phyloP scores from a whole-genome alignment of 2,329 filamentous ascomycete species.

The Canariomyces notabilis region DNA sequence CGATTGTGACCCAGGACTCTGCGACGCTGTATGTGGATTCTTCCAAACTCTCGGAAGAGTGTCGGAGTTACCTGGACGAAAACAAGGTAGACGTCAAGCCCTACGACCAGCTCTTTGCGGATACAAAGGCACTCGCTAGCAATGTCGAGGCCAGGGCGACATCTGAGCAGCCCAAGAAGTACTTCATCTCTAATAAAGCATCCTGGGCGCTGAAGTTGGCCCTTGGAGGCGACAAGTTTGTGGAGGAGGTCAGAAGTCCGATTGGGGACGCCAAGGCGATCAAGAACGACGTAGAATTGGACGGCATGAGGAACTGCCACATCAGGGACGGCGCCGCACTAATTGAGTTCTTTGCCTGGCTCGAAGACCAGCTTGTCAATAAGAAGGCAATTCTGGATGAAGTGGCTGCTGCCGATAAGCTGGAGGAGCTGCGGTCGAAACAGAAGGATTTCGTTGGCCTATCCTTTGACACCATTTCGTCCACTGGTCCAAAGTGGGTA shows the following conservation, averaged over 20 bases:
- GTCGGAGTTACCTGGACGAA: slow-evolving; percentile 62
- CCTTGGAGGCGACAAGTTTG: slow-evolving; percentile 76
- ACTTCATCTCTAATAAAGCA: slow-evolving; percentile 78
- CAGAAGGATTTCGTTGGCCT: slow-evolving; percentile 77
- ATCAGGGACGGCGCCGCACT: slow-evolving; percentile 88
- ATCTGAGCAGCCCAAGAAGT: slow-evolving; percentile 52
- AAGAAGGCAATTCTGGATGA: slow-evolving; percentile 76
- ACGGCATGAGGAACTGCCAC: slow-evolving; percentile 92
- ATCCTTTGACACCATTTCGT: slow-evolving; percentile 94
- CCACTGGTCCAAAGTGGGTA: slow-evolving; percentile 70
- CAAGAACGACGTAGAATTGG: slow-evolving; percentile 84
- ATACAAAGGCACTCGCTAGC: slow-evolving; percentile 60
- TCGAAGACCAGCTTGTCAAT: slow-evolving; percentile 78
- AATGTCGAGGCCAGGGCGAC: slow-evolving; percentile 29
- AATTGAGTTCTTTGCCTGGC: slow-evolving; percentile 92
- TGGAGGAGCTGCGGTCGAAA: slow-evolving; percentile 68
- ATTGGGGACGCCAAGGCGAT: slow-evolving; percentile 88
- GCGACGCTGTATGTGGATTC: slow-evolving; percentile 82
- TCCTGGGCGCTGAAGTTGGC: slow-evolving; percentile 90
- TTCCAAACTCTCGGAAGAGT: slow-evolving; percentile 66
- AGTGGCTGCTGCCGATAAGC: slow-evolving; percentile 84
- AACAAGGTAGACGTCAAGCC: slow-evolving; percentile 71
- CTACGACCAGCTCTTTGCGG: slow-evolving; percentile 75
- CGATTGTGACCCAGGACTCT: slow-evolving; percentile 70
- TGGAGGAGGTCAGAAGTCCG: slow-evolving; percentile 83